phyloP scores from a whole-genome alignment of 2,329 filamentous ascomycete species.

The Colletotrichum cereale region DNA sequence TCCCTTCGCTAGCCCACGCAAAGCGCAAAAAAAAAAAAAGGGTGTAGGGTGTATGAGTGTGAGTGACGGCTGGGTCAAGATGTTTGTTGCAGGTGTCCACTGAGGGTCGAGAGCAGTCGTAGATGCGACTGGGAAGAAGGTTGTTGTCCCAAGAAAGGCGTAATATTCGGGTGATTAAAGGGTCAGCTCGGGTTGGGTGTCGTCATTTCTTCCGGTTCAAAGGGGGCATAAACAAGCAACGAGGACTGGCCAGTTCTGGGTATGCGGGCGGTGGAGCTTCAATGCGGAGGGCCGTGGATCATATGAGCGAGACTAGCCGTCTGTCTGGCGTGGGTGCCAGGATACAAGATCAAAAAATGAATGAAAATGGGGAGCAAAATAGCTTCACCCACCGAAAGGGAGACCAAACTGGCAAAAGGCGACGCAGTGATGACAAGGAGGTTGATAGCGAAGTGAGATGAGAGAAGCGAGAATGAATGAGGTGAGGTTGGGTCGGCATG shows the following conservation, averaged over 20 bases:
- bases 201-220: slow-evolving; percentile 38
- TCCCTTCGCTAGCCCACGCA: slow-evolving; percentile 36
- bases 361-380: slow-evolving; percentile 10
- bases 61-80: slow-evolving; percentile 16
- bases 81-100: slow-evolving; percentile 14
- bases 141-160: slow-evolving; percentile 21
- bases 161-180: slow-evolving; percentile 6
- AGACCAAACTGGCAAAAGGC: neutral
- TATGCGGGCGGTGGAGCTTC: slow-evolving; percentile 4
- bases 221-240: slow-evolving; percentile 20
- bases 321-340: neutral
- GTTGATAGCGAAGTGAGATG: slow-evolving; percentile 26
- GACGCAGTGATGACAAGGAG: slow-evolving; percentile 6
- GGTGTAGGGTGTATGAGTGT: neutral
- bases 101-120: slow-evolving; percentile 5
- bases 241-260: slow-evolving; percentile 3
- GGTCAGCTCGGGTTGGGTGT: slow-evolving; percentile 37
- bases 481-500: slow-evolving; percentile 15
- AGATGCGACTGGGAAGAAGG: slow-evolving; percentile 25
- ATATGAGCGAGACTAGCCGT: neutral
- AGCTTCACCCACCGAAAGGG: slow-evolving; percentile 19
- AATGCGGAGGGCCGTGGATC: slow-evolving; percentile 14
- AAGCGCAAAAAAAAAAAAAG: slow-evolving; percentile 9
- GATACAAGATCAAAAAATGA: slow-evolving; percentile 11
- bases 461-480: slow-evolving; percentile 11